Conservation (phyloP, 2,329 filamentous ascomycete genomes). For the Fusarium sp. region DNA sequence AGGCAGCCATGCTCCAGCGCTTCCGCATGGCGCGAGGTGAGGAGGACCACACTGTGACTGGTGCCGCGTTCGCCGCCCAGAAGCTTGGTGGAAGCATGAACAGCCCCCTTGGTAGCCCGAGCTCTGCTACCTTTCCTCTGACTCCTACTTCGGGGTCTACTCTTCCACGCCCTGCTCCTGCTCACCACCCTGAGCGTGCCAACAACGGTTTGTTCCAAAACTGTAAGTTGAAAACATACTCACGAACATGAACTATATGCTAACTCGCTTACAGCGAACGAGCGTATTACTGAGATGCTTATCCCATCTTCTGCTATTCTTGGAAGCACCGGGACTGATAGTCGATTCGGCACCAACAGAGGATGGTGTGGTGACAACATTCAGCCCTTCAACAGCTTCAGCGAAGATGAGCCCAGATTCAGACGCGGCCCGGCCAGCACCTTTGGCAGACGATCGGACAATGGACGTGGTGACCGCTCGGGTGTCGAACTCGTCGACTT, state of each 20-base stretch:
- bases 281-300: slow-evolving; percentile 38
- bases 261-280: slow-evolving; percentile 33
- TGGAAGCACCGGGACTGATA: slow-evolving; percentile 28
- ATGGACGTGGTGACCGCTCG: slow-evolving; percentile 7
- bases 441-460: slow-evolving; percentile 23
- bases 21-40: slow-evolving; percentile 50
- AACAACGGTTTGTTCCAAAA: slow-evolving; percentile 18
- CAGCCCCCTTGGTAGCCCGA: slow-evolving; percentile 48
- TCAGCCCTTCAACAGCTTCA: slow-evolving; percentile 14
- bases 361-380: slow-evolving; percentile 26
- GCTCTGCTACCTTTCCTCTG: slow-evolving; percentile 39
- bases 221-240: slow-evolving; percentile 27
- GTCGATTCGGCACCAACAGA: slow-evolving; percentile 9
- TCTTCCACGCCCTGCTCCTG: slow-evolving; percentile 28
- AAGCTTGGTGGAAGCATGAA: slow-evolving; percentile 30
- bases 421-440: slow-evolving; percentile 43
- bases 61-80: slow-evolving; percentile 38
- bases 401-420: slow-evolving; percentile 28
- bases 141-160: slow-evolving; percentile 36
- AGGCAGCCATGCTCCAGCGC: slow-evolving; percentile 51
- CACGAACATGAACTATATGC: neutral
- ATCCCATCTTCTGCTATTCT: slow-evolving; percentile 44
- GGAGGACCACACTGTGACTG: slow-evolving; percentile 52
- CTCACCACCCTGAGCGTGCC: slow-evolving; percentile 18
- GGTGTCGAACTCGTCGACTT: slow-evolving; percentile 46